Evolutionary conservation across 768 basidiomycete genomes (phyloP).

Genomic region (Fomitopsis serialis): DNA sequence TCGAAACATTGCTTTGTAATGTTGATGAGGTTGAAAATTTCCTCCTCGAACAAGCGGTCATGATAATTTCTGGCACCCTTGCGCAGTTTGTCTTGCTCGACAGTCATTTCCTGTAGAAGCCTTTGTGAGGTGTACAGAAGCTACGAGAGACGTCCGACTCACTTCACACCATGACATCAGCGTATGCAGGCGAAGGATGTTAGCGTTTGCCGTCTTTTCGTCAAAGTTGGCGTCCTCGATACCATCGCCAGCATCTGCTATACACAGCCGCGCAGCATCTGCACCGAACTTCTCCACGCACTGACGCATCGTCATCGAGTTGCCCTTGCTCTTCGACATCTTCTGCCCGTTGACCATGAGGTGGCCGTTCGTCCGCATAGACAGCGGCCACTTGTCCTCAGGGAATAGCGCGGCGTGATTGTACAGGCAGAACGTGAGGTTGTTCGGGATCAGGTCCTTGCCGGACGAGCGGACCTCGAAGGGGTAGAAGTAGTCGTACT

Average conservation of each 20-base stretch:
- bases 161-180: conserved; percentile 91
- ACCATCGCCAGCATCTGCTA: conserved; percentile 97
- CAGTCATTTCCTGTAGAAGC: conserved; percentile 64
- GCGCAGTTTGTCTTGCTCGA: conserved; percentile 65
- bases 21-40: conserved; percentile 82
- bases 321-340: conserved; percentile 97
- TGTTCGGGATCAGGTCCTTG: conserved; percentile 94
- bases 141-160: conserved; percentile 14
- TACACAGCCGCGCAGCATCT: conserved; percentile 84
- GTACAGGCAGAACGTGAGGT: conserved; percentile 91
- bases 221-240: conserved; percentile 99
- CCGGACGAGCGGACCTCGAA: conserved; percentile 97
- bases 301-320: conserved; percentile 87
- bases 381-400: conserved; percentile 83
- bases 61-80: conserved; percentile 75
- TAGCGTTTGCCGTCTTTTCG: conserved; percentile 96
- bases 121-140: not conserved
- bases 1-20: conserved; percentile 78
- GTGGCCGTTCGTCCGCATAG: conserved; percentile 95
- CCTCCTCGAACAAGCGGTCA: conserved; percentile 87
- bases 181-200: conserved; percentile 89
- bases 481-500: conserved; percentile 97
- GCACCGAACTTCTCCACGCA: conserved; percentile 94
- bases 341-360: conserved; percentile 97
- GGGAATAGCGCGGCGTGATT: conserved; percentile 92